Evolutionary conservation across 768 basidiomycete genomes (phyloP).

Genomic region (Boletus tomentosulus): DNA sequence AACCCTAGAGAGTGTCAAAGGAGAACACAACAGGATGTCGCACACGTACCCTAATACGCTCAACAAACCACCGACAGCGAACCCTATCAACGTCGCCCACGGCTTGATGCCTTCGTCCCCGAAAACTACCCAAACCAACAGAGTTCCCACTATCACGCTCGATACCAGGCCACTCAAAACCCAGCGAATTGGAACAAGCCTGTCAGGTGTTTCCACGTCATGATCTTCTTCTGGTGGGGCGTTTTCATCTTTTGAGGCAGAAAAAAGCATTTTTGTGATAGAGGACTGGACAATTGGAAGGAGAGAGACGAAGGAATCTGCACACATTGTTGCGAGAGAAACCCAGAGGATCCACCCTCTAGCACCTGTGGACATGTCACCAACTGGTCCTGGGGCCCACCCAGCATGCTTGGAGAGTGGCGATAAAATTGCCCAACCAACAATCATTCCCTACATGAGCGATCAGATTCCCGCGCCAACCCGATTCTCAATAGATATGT

Average conservation of each 20-base stretch:
- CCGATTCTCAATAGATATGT: conserved; percentile 16
- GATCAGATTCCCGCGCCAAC: conserved; percentile 1
- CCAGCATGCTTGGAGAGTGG: conserved; percentile 76
- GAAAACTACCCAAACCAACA: conserved; percentile 85
- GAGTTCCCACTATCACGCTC: conserved; percentile 66
- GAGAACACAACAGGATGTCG: neutral
- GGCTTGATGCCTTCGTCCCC: conserved; percentile 89
- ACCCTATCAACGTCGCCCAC: conserved; percentile 89
- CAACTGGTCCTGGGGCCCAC: conserved; percentile 93
- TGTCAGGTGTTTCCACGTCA: conserved; percentile 72
- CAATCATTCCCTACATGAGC: conserved; percentile 77
- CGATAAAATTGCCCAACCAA: conserved; percentile 92
- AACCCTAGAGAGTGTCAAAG: conserved; percentile 48
- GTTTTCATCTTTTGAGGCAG: conserved; percentile 23
- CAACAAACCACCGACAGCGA: conserved; percentile 75
- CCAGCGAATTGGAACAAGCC: conserved; percentile 80
- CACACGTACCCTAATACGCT: conserved; percentile 77
- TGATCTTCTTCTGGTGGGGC: conserved; percentile 36
- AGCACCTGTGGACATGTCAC: conserved; percentile 83
- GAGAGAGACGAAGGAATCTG: conserved; percentile 85
- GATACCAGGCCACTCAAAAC: conserved; percentile 60
- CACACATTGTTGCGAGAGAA: conserved; percentile 92
- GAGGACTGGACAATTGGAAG: conserved; percentile 67
- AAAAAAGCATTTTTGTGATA: conserved; percentile 32
- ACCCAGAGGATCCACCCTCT: conserved; percentile 98